These are phyloP conservation scores for Exsudoporus frostii DNA, from an alignment of 768 basidiomycete species.

Conservation along the genomic window DNA sequence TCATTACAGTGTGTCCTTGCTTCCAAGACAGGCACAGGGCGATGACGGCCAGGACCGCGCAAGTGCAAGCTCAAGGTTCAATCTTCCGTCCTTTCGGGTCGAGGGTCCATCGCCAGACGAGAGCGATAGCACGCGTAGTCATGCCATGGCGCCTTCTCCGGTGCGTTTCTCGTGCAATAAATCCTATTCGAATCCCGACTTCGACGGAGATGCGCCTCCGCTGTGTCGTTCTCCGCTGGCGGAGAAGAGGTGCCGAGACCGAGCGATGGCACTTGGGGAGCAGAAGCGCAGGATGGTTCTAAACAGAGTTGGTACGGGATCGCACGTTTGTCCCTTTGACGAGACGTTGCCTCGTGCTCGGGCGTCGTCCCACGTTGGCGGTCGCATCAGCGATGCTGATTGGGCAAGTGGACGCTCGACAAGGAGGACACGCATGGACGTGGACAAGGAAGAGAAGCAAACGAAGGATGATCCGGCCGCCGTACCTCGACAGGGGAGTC, in stretches of 20 bases:
- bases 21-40: conserved; percentile 10
- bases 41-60: background rate
- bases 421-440: background rate
- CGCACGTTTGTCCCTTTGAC: background rate
- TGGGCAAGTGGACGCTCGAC: background rate
- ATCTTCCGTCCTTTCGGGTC: conserved; percentile 17
- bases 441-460: background rate
- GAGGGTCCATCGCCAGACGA: conserved; percentile 14
- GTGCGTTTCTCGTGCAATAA: background rate
- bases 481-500: background rate
- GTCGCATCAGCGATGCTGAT: background rate
- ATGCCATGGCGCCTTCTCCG: background rate
- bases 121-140: background rate
- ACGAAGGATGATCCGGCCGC: conserved; percentile 18
- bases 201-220: conserved; percentile 1
- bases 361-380: background rate
- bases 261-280: background rate
- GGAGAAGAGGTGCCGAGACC: background rate
- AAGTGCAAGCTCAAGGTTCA: conserved; percentile 15
- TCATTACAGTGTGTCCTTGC: conserved; percentile 5
- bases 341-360: background rate
- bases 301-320: background rate
- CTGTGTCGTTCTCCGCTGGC: background rate
- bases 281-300: background rate
- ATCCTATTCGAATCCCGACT: background rate